Evolutionary conservation across 257 asterid genomes (phyloP).

Genomic region (Anisodus tanguticus): DNA sequence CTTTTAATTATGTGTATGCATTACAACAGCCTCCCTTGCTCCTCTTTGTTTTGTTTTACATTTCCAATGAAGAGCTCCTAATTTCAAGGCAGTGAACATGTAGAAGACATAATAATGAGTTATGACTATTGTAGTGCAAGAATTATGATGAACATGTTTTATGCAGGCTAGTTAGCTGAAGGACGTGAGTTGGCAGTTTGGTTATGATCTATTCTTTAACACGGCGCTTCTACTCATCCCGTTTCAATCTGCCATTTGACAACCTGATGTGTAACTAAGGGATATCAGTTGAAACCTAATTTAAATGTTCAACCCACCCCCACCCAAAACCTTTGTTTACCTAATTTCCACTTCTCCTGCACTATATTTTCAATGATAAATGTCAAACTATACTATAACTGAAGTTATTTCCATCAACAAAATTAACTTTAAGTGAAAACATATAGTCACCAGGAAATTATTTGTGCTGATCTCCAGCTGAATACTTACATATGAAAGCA

Average conservation of each 20-base stretch:
- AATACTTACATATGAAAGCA: conserved; percentile 88
- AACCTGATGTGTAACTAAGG: background rate
- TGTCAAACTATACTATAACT: background rate
- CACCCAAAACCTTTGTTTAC: too few species aligned
- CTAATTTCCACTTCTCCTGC: background rate
- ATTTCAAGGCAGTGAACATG: conserved; percentile 14
- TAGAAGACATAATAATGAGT: background rate
- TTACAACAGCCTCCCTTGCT: background rate
- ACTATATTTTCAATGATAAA: conserved; percentile 8
- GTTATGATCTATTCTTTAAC: background rate
- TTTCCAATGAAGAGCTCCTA: background rate
- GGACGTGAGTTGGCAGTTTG: background rate
- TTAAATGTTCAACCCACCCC: background rate
- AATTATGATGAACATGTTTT: conserved; percentile 2
- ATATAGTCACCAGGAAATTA: background rate
- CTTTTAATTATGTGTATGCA: background rate
- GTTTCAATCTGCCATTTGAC: background rate
- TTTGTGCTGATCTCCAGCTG: background rate
- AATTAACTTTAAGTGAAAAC: background rate
- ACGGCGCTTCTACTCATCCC: background rate
- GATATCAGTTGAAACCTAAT: background rate
- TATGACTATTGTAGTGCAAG: background rate
- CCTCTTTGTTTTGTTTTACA: conserved; percentile 17
- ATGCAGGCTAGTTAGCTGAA: background rate
- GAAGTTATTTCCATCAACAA: background rate